Base-by-base conservation (phyloP, 352 stramenopile species). In the Elongisporangium prolatum region DNA sequence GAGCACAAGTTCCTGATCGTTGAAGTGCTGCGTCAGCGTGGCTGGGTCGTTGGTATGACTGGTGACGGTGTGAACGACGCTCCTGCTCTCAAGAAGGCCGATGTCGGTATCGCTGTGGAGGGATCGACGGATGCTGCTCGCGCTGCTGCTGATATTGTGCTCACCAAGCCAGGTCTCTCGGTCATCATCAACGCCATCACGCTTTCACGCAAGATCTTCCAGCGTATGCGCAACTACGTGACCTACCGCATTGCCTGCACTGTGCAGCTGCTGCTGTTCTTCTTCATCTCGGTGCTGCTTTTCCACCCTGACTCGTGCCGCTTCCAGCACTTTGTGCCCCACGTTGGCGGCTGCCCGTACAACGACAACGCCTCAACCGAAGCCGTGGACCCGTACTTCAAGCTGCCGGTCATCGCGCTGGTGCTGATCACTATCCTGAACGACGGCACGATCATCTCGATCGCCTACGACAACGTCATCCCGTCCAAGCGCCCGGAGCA, bases 351-450 rank as follows among this genome's bases (percentile, higher is more conserved):
- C 22, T 91, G 85, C 60, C 65, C 69, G 53, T 77, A 68, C 63
- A 74, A 80, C 61, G 53, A 72, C 65, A 75, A 77, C 56, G 34
- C 52, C 21, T 56, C 37, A 56, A 73, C 68, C 17, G 69, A 82
- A 47, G 60, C 65, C 21, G 83, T 89, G 48, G 73, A 89, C 48
- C 63, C 77, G 28, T 92, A 88, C 66, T 98, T 98, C 69, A 83
- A 91, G 63, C 81, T 99, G 60, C 95, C 96, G 5, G 88, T 98
- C 38, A 84, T 98, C 51, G 84, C 93, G 21, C 66, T 99, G 1
- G 87, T 98, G 54, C 58, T 98, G n/a, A 96, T 98, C 61, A 97
- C 92, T 50, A 82, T 98, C 37, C 61, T 98, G 34, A 98, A 98
- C 71, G 93, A 98, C 63, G 93, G 88, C 25, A 97, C 91, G 24